Evolutionary conservation across 495 filamentous ascomycete genomes (phyloP), one percentile per base, ranked within the genome.

Genomic region (Chaetomidium leptoderma): DNA sequence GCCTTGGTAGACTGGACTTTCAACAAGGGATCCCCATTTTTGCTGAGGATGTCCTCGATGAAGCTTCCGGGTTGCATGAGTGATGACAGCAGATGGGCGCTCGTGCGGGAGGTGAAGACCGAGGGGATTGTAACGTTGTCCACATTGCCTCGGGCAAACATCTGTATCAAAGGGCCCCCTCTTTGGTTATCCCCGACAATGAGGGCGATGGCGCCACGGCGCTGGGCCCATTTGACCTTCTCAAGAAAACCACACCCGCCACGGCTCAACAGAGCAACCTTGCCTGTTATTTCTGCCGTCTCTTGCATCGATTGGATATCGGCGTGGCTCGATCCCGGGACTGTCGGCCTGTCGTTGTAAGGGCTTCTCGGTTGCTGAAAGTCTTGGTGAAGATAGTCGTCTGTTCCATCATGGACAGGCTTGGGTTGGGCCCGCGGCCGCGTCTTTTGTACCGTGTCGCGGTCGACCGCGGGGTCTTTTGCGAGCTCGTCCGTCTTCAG

Each of bases 221-320:
- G 80, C 70, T 99, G 93, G 5, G 87, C 88, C 93, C 93, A 99
- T 68, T 92, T 91, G 55, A 91, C 90, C 71, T 99, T 99, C 64
- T 97, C 92, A 37, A 97, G 73, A 69, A 98, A 98, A 14, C 93
- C 95, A 72, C 93, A 98, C 16, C 93, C 93, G 29, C 93, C 93
- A 36, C 93, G 83, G 63, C 89, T 92, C 49, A 98, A 76, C 27
- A 98, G 71, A 5, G 93, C 92, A 47, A 97, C 82, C 64, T 95
- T 97, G 53, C 93, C 93, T 26, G 84, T 81, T 63, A 98, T 97
- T 69, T 97, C 95, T 6, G 93, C 92, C 52, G 84, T 85, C 72
- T 97, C 92, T 72, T 98, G 93, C 50, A 97, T 74, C 0, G 89
- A 95, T 70, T 97, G 91, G 55, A 97, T 97, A 70, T 97, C 92